Percentiles rank a stretch among this genome's conserved stretches.
Conservation (phyloP, 1,284 basidiomycete species). For the Austroboletus novae-zelandiae region DNA sequence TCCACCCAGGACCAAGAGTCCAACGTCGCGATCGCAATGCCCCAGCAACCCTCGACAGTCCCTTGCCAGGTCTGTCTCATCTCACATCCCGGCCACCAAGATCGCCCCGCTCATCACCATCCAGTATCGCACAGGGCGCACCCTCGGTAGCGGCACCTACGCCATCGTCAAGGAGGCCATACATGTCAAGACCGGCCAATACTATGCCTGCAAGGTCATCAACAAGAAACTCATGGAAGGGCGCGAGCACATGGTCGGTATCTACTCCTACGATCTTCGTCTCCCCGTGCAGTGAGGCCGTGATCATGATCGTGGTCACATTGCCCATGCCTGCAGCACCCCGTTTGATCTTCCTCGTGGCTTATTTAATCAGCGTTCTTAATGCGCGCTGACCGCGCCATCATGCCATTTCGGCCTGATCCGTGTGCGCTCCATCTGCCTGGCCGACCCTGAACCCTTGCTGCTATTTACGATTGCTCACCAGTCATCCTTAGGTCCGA, state of each 20-base stretch:
- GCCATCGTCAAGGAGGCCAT: constrained; percentile 95
- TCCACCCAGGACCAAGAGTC: constrained; percentile 13
- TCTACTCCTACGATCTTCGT: background rate
- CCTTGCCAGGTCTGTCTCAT: constrained; percentile 51
- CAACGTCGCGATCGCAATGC: constrained; percentile 18
- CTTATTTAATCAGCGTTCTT: constrained; percentile 5
- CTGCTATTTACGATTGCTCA: constrained; percentile 6
- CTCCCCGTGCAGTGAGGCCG: background rate
- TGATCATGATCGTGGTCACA: no score
- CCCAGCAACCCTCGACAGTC: constrained; percentile 44
- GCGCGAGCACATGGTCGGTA: constrained; percentile 77
- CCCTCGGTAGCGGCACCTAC: constrained; percentile 89
- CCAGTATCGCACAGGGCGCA: constrained; percentile 92
- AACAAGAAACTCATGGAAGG: constrained; percentile 99
- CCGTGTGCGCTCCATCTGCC: background rate
- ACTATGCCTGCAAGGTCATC: constrained; percentile 93
- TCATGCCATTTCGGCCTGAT: background rate
- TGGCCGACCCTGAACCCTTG: constrained; percentile 15
- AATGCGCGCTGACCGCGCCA: constrained; percentile 12
- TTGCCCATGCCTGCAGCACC: background rate
- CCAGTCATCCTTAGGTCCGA: constrained; percentile 61
- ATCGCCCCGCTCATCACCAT: background rate
- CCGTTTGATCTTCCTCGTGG: background rate
- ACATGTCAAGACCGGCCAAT: constrained; percentile 86
- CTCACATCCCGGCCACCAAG: no score